Evolutionary conservation across 179 eudicot species (phyloP), one percentile per base, ranked within the genome.

Genomic region (Vitellaria paradoxa): DNA sequence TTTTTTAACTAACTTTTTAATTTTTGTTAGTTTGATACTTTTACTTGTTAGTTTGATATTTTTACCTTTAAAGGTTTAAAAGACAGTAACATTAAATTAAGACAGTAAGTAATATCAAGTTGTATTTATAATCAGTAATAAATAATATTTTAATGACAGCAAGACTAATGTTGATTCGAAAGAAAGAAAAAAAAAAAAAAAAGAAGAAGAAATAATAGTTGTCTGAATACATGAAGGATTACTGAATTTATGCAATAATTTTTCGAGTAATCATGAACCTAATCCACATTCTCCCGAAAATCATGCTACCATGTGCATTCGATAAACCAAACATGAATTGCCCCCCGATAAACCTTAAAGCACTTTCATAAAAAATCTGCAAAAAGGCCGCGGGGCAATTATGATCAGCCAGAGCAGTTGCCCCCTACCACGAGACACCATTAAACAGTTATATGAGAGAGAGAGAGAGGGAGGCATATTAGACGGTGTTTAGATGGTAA

Each of bases 241-340:
- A 26, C 26, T 62, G 5, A 56, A 21, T 20, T 60, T 77, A 20
- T 56, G 45, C 56, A 23, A 40, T 8, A 59, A 30, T 30, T 30
- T 37, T 68, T 10, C 57, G 52, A 49, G 70, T 8, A 65, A 74
- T 74, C 75, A 66, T 59, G 63, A 70, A 49, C 53, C 77, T 78
- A 78, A 81, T 76, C 82, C 84, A 78, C 61, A 78, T 79, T 60
- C 77, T 67, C 74, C 75, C 70, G 70, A 68, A 52, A 82, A 79
- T 83, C 71, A 80, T 77, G 60, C 73, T 75, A 74, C 72, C 79
- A 57, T 80, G 79, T 78, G 69, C 47, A 62, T 60, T 47, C 76
- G 18, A 24, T 37, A 52, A 56, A 76, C 10, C 30, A 20, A 60
- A 20, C 17, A 63, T 8, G 30, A 57, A 60, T 15, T 18, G 40